These are phyloP conservation scores for Floccularia luteovirens DNA, from an alignment of 768 basidiomycete genomes.

Conservation along the genomic window DNA sequence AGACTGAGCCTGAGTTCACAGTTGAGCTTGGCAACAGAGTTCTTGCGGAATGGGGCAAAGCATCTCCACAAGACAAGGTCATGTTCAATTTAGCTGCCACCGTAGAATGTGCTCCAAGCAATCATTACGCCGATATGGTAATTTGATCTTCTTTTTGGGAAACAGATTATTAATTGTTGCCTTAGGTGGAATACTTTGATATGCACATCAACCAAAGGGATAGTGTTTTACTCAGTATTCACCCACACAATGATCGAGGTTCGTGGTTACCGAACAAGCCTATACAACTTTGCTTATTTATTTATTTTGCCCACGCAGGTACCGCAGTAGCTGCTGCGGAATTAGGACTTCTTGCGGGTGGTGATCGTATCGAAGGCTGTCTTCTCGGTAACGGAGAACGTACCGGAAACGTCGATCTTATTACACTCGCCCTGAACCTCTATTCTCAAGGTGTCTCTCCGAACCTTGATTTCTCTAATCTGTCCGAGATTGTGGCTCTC, in stretches of 20 bases:
- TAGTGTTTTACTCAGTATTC: slow-evolving; percentile 84
- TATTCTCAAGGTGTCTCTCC: slow-evolving; percentile 94
- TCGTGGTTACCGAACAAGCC: slow-evolving; percentile 11
- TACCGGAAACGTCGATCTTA: slow-evolving; percentile 97
- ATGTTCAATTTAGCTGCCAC: slow-evolving; percentile 99
- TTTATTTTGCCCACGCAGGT: slow-evolving; percentile 35
- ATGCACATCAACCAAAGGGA: slow-evolving; percentile 81
- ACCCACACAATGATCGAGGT: slow-evolving; percentile 98
- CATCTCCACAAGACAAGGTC: slow-evolving; percentile 76
- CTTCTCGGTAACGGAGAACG: slow-evolving; percentile 98
- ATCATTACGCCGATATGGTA: slow-evolving; percentile 97
- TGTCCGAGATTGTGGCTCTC: slow-evolving; percentile 76
- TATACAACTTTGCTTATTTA: too few relatives aligned
- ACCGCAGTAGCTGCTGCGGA: slow-evolving; percentile 94
- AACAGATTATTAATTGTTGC: slow-evolving; percentile 4
- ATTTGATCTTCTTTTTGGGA: slow-evolving; percentile 1
- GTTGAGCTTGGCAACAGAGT: slow-evolving; percentile 92
- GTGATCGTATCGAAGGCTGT: slow-evolving; percentile 96
- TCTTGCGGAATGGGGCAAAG: slow-evolving; percentile 86
- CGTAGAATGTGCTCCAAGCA: slow-evolving; percentile 94
- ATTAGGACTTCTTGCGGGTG: slow-evolving; percentile 87
- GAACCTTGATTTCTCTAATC: slow-evolving; percentile 85
- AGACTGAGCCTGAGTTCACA: slow-evolving; percentile 95
- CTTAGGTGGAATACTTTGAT: slow-evolving; percentile 90
- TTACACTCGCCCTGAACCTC: slow-evolving; percentile 91